phyloP scores from a whole-genome alignment of 2,329 filamentous ascomycete genomes.

The Corinectria fuckeliana region DNA sequence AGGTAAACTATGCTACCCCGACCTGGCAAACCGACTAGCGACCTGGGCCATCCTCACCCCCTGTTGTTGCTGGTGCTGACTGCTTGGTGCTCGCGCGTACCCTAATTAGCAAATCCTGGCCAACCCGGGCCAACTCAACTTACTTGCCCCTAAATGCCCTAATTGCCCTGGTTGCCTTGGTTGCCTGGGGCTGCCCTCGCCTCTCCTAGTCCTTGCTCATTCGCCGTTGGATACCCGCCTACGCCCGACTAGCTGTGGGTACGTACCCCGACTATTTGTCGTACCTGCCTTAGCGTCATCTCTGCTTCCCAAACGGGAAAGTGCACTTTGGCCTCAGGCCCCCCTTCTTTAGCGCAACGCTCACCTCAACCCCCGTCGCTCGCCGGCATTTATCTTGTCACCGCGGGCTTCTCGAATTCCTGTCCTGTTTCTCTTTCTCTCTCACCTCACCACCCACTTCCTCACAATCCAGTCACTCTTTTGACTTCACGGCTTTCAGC shows the following conservation, averaged over 20 bases:
- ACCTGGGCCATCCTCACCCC: not conserved
- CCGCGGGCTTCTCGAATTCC: constrained; percentile 22
- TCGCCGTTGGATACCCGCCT: constrained; percentile 9
- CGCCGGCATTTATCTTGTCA: constrained; percentile 36
- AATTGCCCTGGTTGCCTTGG: not conserved
- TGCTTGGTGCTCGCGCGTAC: not conserved
- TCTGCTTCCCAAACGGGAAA: constrained; percentile 5
- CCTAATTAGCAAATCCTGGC: not conserved
- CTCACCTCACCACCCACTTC: constrained; percentile 29
- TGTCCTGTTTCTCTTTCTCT: constrained; percentile 24
- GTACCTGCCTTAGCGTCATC: constrained; percentile 24
- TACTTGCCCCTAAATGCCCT: not conserved
- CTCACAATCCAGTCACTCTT: constrained; percentile 42
- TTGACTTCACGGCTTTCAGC: constrained; percentile 34
- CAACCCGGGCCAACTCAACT: not conserved
- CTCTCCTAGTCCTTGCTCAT: not conserved
- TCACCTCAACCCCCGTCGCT: constrained; percentile 22
- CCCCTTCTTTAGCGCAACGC: constrained; percentile 4
- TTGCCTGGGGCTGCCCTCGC: not conserved
- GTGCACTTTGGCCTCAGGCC: constrained; percentile 16
- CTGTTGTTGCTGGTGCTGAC: not conserved
- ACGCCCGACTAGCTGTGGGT: not conserved
- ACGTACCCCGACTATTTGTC: constrained; percentile 11
- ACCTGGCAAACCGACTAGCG: not conserved
- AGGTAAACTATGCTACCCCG: not conserved